A percentile compares a stretch with the other conserved stretches of the same genome.
Conservation (phyloP, 2,329 filamentous ascomycete species). For the Xylariales sp. region DNA sequence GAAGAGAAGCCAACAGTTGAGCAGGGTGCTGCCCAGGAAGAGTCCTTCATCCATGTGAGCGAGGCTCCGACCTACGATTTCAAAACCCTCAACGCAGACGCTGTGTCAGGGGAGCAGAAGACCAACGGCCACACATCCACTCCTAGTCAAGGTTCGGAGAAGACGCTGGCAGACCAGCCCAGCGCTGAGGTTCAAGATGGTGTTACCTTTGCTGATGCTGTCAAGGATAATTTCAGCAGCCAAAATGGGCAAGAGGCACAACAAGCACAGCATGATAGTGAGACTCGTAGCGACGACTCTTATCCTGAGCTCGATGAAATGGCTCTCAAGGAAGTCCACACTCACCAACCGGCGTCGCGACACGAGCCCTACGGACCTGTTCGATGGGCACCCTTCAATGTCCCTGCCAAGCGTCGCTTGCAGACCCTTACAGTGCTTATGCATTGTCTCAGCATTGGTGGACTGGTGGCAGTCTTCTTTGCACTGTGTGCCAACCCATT, state of each 20-base stretch:
- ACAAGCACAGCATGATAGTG: slow-evolving; percentile 6
- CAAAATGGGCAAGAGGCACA: background rate
- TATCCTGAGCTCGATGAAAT: slow-evolving; percentile 29
- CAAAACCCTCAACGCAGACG: background rate
- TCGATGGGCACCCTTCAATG: slow-evolving; percentile 75
- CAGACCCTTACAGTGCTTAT: slow-evolving; percentile 75
- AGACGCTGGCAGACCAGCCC: slow-evolving; percentile 2
- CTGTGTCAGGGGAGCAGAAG: background rate
- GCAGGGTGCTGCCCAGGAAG: slow-evolving; percentile 5
- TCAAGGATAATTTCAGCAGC: slow-evolving; percentile 5
- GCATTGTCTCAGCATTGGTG: slow-evolving; percentile 67
- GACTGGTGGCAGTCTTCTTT: slow-evolving; percentile 76
- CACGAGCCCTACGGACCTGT: slow-evolving; percentile 46
- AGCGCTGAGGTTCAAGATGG: slow-evolving; percentile 5
- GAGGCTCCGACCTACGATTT: slow-evolving; percentile 9
- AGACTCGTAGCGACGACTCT: slow-evolving; percentile 21
- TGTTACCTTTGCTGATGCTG: slow-evolving; percentile 9
- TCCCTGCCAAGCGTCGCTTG: slow-evolving; percentile 65
- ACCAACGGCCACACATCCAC: slow-evolving; percentile 1
- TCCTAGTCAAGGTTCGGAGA: slow-evolving; percentile 6
- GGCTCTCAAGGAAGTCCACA: slow-evolving; percentile 23
- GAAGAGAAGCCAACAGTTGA: background rate
- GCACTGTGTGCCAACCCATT: slow-evolving; percentile 86
- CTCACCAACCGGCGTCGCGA: slow-evolving; percentile 18
- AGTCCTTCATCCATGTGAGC: slow-evolving; percentile 11